A percentile compares a stretch with the other conserved stretches of the same genome.
Conservation (phyloP, 352 stramenopile genomes). For the Pythium dissotocum region DNA sequence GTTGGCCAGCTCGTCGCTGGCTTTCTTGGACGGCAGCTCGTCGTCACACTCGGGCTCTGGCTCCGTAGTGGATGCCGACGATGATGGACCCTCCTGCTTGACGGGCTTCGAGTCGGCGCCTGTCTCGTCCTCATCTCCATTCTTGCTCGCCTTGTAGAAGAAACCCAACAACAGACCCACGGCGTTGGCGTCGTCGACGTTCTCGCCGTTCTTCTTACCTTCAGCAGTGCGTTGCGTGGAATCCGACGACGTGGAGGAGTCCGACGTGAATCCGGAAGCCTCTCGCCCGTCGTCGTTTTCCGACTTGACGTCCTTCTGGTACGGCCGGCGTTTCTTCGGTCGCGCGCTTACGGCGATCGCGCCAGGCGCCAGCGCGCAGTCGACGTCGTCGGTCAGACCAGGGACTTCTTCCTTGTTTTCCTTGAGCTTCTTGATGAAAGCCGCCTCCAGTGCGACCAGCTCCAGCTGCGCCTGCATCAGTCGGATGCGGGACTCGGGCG, state of each 20-base stretch:
- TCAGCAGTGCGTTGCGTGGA: slow-evolving; percentile 15
- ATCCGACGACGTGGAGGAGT: slow-evolving; percentile 34
- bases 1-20: slow-evolving; percentile 46
- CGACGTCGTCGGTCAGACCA: slow-evolving; percentile 50
- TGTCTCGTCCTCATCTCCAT: slow-evolving; percentile 36
- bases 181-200: slow-evolving; percentile 61
- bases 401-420: slow-evolving; percentile 77
- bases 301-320: slow-evolving; percentile 21
- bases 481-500: slow-evolving; percentile 58
- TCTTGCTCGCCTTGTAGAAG: slow-evolving; percentile 80
- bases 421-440: slow-evolving; percentile 78
- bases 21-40: slow-evolving; percentile 27
- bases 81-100: slow-evolving; percentile 13
- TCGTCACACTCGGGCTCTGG: slow-evolving; percentile 34
- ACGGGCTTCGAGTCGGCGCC: not conserved
- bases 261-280: slow-evolving; percentile 33
- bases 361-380: slow-evolving; percentile 28
- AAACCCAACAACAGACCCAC: slow-evolving; percentile 77
- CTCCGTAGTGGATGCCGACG: slow-evolving; percentile 21
- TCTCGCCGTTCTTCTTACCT: slow-evolving; percentile 30
- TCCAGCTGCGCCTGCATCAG: slow-evolving; percentile 79
- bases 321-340: slow-evolving; percentile 32
- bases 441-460: slow-evolving; percentile 66
- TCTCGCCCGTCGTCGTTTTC: slow-evolving; percentile 27
- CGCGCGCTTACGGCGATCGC: slow-evolving; percentile 33